Evolutionary conservation across 1,284 basidiomycete genomes (phyloP).

Genomic region (Ganoderma boninense): DNA sequence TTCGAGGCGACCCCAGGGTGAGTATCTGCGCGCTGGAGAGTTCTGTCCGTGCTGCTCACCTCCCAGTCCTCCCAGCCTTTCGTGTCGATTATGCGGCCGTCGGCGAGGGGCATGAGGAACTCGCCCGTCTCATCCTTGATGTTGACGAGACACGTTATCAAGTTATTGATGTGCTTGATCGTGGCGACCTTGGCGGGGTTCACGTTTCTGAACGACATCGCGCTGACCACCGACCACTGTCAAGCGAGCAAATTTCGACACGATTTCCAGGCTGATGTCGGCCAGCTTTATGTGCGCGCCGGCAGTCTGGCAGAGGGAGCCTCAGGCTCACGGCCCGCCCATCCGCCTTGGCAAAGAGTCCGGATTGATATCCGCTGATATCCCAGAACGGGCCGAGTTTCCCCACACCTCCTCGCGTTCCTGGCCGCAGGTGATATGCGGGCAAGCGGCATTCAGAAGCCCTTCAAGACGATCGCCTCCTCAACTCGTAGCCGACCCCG

Average conservation of each 20-base stretch:
- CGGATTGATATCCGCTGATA: too few species aligned
- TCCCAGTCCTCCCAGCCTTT: slow-evolving; percentile 77
- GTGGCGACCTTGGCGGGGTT: slow-evolving; percentile 41
- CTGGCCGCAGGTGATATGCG: slow-evolving; percentile 2
- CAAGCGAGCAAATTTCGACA: background rate
- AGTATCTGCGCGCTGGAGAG: background rate
- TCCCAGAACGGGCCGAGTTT: background rate
- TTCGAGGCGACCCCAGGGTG: slow-evolving; percentile 22
- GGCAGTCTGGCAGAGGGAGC: too few species aligned
- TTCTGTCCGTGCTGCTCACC: slow-evolving; percentile 38
- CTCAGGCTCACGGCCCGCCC: too few species aligned
- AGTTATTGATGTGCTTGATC: slow-evolving; percentile 49
- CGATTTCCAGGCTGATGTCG: background rate
- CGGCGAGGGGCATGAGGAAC: slow-evolving; percentile 61
- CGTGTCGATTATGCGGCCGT: slow-evolving; percentile 70
- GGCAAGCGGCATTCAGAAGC: background rate
- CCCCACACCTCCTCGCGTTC: slow-evolving; percentile 8
- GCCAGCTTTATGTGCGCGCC: background rate
- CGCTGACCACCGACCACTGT: background rate
- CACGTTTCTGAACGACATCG: slow-evolving; percentile 20
- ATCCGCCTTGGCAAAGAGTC: too few species aligned
- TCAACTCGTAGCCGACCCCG: background rate
- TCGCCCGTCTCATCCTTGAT: slow-evolving; percentile 68
- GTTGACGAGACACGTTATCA: slow-evolving; percentile 66
- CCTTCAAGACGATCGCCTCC: background rate